phyloP scores from a whole-genome alignment of 768 basidiomycete species.

The Tylopilus subfusipes region DNA sequence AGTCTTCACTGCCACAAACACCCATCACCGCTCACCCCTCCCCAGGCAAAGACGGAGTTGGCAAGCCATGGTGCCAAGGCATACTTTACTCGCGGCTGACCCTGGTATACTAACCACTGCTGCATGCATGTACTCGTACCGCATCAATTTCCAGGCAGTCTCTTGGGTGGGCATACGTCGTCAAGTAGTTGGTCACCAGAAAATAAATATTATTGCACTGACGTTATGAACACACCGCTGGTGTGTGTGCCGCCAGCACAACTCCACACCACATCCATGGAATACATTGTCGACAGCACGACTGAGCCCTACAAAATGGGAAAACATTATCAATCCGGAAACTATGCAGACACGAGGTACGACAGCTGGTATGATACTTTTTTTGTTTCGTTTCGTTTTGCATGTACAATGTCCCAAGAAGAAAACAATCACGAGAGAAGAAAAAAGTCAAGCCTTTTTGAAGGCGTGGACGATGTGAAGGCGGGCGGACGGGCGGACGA shows the following conservation, averaged over 20 bases:
- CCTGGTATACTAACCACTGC: conserved; percentile 8
- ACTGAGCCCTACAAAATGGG: conserved; percentile 55
- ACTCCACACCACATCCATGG: background rate
- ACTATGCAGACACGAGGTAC: conserved; percentile 17
- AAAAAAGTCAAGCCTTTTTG: conserved; percentile 25
- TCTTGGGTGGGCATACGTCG: background rate
- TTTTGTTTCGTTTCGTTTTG: conserved; percentile 13
- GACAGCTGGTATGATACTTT: conserved; percentile 28
- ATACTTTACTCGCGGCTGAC: conserved; percentile 80
- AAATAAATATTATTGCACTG: conserved; percentile 15
- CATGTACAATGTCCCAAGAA: conserved; percentile 21
- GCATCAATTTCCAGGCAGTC: conserved; percentile 3
- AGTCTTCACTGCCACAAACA: conserved; percentile 13
- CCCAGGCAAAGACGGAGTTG: conserved; percentile 78
- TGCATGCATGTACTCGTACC: conserved; percentile 19
- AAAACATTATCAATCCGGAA: conserved; percentile 80
- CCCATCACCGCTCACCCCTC: conserved; percentile 6
- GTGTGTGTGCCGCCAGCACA: conserved; percentile 1
- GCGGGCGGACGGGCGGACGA: conserved; percentile 46
- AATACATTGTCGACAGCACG: conserved; percentile 9
- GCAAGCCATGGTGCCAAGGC: conserved; percentile 82
- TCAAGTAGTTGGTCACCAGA: conserved; percentile 1
- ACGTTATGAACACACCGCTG: conserved; percentile 4
- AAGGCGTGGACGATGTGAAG: conserved; percentile 59
- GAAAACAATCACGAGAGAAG: background rate